Evolutionary conservation across 228 moss, liverwort and hornwort genomes (phyloP).

Genomic region (Sphagnum magellanicum): DNA sequence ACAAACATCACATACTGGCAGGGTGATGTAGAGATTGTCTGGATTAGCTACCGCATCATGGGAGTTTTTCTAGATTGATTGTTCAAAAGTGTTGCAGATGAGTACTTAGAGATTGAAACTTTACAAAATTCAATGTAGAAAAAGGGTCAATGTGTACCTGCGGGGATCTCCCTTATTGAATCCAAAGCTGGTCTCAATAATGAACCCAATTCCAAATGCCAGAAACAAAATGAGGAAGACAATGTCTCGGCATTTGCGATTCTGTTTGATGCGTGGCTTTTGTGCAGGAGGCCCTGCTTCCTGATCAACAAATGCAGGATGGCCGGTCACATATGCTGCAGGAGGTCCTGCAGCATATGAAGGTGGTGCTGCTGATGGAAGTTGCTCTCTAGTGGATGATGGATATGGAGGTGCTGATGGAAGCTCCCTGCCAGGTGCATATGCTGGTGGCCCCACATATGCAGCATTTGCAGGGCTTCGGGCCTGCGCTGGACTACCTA

Average conservation of each 20-base stretch:
- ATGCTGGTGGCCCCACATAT: constrained; percentile 48
- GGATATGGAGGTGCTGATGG: too few relatives aligned
- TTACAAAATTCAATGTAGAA: too few relatives aligned
- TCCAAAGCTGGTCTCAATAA: constrained; percentile 67
- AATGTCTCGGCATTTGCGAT: constrained; percentile 69
- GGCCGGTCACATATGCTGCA: constrained; percentile 11
- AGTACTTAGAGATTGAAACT: too few relatives aligned
- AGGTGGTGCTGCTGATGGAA: background rate
- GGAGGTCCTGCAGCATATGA: constrained; percentile 22
- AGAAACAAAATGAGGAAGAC: constrained; percentile 56
- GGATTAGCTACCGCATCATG: too few relatives aligned
- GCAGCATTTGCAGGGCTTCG: constrained; percentile 5
- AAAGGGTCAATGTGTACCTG: constrained; percentile 18
- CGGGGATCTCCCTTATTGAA: constrained; percentile 67
- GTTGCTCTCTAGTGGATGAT: too few relatives aligned
- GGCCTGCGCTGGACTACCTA: constrained; percentile 26
- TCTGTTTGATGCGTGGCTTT: constrained; percentile 57
- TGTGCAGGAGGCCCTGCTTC: constrained; percentile 11
- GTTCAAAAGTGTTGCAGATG: too few relatives aligned
- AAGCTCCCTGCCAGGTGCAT: constrained; percentile 5
- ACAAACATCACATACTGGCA: too few relatives aligned
- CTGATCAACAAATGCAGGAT: constrained; percentile 15
- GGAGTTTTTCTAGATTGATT: too few relatives aligned
- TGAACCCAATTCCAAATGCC: constrained; percentile 53
- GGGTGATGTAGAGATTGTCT: too few relatives aligned